Percentiles rank a stretch among this genome's conserved stretches.
These are phyloP conservation scores for Candida bentonensis DNA, from an alignment of 805 yeast genomes.

Conservation along the genomic window DNA sequence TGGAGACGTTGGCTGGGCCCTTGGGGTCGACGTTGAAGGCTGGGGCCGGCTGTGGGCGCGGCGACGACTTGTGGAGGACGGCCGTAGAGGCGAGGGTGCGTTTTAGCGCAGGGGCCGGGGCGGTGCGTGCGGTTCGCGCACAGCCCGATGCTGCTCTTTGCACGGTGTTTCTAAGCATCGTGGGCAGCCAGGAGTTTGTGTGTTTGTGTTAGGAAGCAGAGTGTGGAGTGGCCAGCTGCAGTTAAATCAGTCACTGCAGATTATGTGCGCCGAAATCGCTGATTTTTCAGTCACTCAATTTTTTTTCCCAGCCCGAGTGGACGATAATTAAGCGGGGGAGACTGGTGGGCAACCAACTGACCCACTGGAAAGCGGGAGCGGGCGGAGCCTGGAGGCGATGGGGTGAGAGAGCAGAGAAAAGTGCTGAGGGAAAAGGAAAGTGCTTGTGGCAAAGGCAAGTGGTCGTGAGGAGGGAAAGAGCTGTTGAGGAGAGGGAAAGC, in stretches of 20 bases:
- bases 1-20: constrained; percentile 3
- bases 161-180: neutral
- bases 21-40: constrained; percentile 18
- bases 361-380: too few species aligned
- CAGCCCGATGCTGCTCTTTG: neutral
- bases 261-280: neutral
- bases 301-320: neutral
- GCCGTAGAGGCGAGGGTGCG: too few species aligned
- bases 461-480: too few species aligned
- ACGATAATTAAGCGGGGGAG: neutral
- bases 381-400: too few species aligned
- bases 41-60: constrained; percentile 24
- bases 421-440: too few species aligned
- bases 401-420: too few species aligned
- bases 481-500: too few species aligned
- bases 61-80: neutral
- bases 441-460: too few species aligned
- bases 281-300: neutral
- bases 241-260: neutral
- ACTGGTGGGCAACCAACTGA: neutral
- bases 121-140: neutral
- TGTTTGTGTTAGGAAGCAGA: neutral
- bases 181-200: neutral
- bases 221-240: neutral
- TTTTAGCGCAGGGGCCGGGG: neutral